These are phyloP conservation scores for Taxillus chinensis DNA, from an alignment of 164 flowering plant species.

Conservation along the genomic window DNA sequence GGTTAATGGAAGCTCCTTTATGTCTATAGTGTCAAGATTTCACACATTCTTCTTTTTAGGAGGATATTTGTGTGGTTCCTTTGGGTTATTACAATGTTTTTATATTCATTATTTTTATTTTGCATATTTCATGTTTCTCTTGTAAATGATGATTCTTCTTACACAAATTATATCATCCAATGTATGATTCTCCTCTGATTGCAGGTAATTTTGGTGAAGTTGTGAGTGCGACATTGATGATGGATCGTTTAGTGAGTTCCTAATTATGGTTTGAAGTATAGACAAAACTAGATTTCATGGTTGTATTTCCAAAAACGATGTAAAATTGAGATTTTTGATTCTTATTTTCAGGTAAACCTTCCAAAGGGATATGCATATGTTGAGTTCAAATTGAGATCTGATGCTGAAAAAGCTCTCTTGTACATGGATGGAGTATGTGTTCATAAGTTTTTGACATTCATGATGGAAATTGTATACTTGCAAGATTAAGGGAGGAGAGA, in stretches of 20 bases:
- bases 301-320: too few relatives aligned
- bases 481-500: neutral
- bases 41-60: too few relatives aligned
- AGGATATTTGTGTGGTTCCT: too few relatives aligned
- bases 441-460: neutral
- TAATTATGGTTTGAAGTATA: neutral
- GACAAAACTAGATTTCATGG: too few relatives aligned
- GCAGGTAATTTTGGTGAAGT: conserved; percentile 92
- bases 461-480: neutral
- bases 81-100: too few relatives aligned
- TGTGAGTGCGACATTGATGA: conserved; percentile 61
- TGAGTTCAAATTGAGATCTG: conserved; percentile 73
- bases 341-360: conserved; percentile 61
- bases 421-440: conserved; percentile 89
- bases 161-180: too few relatives aligned
- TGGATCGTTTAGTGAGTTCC: conserved; percentile 71
- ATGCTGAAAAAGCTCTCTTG: conserved; percentile 85
- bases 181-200: neutral
- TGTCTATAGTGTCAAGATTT: too few relatives aligned
- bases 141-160: too few relatives aligned
- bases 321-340: too few relatives aligned
- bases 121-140: too few relatives aligned
- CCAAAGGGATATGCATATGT: conserved; percentile 93
- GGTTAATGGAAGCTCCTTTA: too few relatives aligned
- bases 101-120: too few relatives aligned